Evolutionary conservation across 2,329 filamentous ascomycete species (phyloP).

Genomic region (Aureobasidium zeae): DNA sequence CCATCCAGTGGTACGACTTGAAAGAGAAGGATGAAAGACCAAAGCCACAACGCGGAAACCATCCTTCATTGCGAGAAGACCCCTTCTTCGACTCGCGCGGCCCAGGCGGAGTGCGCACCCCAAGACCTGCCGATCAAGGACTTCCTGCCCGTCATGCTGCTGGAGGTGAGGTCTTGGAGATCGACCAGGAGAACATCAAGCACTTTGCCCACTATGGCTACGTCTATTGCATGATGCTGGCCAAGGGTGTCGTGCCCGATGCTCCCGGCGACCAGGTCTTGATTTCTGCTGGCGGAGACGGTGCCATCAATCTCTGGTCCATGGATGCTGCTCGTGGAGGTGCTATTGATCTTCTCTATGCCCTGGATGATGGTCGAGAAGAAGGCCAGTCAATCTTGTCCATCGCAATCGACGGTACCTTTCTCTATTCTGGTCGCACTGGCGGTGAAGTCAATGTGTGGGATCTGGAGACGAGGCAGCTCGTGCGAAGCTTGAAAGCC

Average conservation of each 20-base stretch:
- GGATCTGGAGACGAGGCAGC: slow-evolving; percentile 90
- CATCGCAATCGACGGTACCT: slow-evolving; percentile 77
- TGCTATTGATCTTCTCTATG: slow-evolving; percentile 61
- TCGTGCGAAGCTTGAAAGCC: slow-evolving; percentile 74
- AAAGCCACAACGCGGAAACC: slow-evolving; percentile 54
- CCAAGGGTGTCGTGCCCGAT: slow-evolving; percentile 61
- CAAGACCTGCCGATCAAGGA: slow-evolving; percentile 54
- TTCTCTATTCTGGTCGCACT: slow-evolving; percentile 83
- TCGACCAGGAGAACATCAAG: slow-evolving; percentile 67
- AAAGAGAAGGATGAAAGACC: slow-evolving; percentile 53
- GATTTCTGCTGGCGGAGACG: slow-evolving; percentile 86
- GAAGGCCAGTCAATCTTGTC: slow-evolving; percentile 60
- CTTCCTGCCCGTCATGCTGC: slow-evolving; percentile 39
- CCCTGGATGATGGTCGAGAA: slow-evolving; percentile 49
- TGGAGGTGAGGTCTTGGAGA: slow-evolving; percentile 63
- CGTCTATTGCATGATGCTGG: slow-evolving; percentile 89
- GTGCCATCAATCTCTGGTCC: slow-evolving; percentile 88
- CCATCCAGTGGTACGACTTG: slow-evolving; percentile 83
- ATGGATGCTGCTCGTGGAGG: slow-evolving; percentile 52
- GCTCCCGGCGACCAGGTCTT: slow-evolving; percentile 67
- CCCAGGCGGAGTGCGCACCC: slow-evolving; percentile 70
- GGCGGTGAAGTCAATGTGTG: slow-evolving; percentile 88
- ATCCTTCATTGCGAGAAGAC: slow-evolving; percentile 69
- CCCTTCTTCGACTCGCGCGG: slow-evolving; percentile 89
- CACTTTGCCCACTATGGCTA: slow-evolving; percentile 95